Evolutionary conservation across 2,329 filamentous ascomycete species (phyloP), one percentile per base, ranked within the genome.

Genomic region (Akanthomyces lecanii): DNA sequence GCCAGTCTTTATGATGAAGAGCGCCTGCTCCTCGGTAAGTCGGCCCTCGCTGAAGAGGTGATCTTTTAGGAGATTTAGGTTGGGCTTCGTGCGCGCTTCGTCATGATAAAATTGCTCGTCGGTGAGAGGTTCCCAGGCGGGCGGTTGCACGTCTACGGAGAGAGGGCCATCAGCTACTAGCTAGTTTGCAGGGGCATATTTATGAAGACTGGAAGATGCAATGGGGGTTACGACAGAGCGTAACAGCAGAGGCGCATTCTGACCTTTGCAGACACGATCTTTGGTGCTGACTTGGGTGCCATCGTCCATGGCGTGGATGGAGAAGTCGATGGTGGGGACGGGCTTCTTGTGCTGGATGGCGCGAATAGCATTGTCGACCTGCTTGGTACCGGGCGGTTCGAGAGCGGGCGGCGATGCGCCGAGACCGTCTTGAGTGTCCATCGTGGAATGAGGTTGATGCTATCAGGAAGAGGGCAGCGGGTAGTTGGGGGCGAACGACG

Each of bases 201-300:
- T 50, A 18, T 21, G 44, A 21, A 5, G n/a, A 33, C 4, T 12
- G 33, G 10, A 33, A 25, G 25, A 21, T n/a, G 44, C 23, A n/a
- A 10, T 3, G 42, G 16, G 33, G 10, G 14, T 42, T 11, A 14
- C 8, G 44, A 33, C 30, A 36, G 25, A 21, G 51, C 21, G 30
- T 54, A 54, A 42, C 36, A 23, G 47, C 59, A 47, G 51, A 48
- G 51, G 25, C 60, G 45, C 60, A 51, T 44, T 42, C 77, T 67
- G 85, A 98, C 95, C 95, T 93, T 98, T 99, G 84, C 94, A 97
- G 66, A 99, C 94, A 75, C 95, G 87, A 79, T 99, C 95, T 75
- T 90, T 80, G 66, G 95, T 99, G 86, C 86, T 98, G 75, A 99
- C 94, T 80, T 97, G 92, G 61, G 86, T 88, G 73, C 91, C 92